These are phyloP conservation scores for Acer saccharum DNA, from an alignment of 345 rosid species.

Conservation along the genomic window DNA sequence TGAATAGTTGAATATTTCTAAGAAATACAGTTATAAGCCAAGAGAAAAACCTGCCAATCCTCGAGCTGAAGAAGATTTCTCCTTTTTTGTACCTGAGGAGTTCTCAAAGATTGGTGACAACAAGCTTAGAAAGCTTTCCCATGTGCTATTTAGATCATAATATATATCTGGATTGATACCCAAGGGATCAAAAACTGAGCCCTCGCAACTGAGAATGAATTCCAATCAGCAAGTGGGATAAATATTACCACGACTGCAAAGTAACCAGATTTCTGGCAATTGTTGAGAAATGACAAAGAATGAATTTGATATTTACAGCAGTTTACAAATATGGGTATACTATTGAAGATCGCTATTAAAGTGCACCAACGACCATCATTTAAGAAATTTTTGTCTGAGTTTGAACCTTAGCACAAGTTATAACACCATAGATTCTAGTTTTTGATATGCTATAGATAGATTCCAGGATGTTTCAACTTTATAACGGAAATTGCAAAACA, in stretches of 20 bases:
- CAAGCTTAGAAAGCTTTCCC: slow-evolving; percentile 59
- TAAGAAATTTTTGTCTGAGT: neutral
- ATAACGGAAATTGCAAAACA: neutral
- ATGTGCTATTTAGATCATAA: slow-evolving; percentile 46
- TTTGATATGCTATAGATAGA: neutral
- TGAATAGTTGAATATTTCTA: slow-evolving; percentile 9
- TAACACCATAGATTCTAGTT: neutral
- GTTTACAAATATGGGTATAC: neutral
- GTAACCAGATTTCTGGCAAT: slow-evolving; percentile 16
- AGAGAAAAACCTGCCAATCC: slow-evolving; percentile 76
- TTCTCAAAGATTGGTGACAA: slow-evolving; percentile 61
- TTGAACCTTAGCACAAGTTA: neutral
- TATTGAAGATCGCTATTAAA: neutral
- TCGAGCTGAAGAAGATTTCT: slow-evolving; percentile 63
- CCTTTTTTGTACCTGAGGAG: slow-evolving; percentile 63
- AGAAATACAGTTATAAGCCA: slow-evolving; percentile 11
- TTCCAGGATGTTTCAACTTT: slow-evolving; percentile 7
- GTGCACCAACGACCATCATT: neutral
- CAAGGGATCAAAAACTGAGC: slow-evolving; percentile 76
- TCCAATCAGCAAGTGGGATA: slow-evolving; percentile 36
- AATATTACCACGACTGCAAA: slow-evolving; percentile 22
- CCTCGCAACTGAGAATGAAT: slow-evolving; percentile 50
- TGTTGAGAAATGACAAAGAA: slow-evolving; percentile 11
- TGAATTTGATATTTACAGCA: neutral
- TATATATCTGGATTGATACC: slow-evolving; percentile 60